These are phyloP conservation scores for Flaveria sonorensis DNA, from an alignment of 129 eudicot genomes.

Conservation along the genomic window DNA sequence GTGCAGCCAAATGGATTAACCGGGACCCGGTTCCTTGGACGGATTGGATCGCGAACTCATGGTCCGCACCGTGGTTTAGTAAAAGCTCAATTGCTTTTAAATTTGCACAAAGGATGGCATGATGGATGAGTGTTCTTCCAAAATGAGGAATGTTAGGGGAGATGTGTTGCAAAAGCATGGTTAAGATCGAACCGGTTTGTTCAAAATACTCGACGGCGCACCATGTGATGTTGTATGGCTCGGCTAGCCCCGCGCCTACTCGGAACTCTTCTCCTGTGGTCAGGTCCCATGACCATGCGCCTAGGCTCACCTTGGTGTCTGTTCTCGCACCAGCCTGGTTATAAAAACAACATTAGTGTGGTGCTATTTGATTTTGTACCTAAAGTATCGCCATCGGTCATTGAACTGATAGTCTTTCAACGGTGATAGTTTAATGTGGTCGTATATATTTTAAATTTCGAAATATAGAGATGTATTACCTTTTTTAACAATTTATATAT, in stretches of 20 bases:
- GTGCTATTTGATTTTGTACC: too few species aligned
- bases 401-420: too few species aligned
- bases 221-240: slow-evolving; percentile 69
- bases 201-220: slow-evolving; percentile 89
- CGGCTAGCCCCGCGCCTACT: slow-evolving; percentile 94
- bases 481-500: too few species aligned
- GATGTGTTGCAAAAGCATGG: slow-evolving; percentile 54
- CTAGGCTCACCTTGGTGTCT: slow-evolving; percentile 66
- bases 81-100: slow-evolving; percentile 55
- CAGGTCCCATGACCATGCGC: slow-evolving; percentile 94
- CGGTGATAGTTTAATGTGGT: too few species aligned
- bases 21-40: slow-evolving; percentile 39
- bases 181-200: slow-evolving; percentile 63
- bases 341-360: slow-evolving; percentile 1
- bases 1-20: slow-evolving; percentile 69
- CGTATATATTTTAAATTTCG: too few species aligned
- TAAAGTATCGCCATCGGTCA: too few species aligned
- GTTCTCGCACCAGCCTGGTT: slow-evolving; percentile 60
- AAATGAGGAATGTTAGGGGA: slow-evolving; percentile 63
- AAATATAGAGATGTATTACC: too few species aligned
- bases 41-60: slow-evolving; percentile 56
- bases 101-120: slow-evolving; percentile 72
- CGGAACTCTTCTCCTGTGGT: slow-evolving; percentile 80
- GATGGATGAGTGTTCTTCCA: slow-evolving; percentile 79
- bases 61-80: slow-evolving; percentile 52